These are phyloP conservation scores for Pleurotus salmoneostramineus DNA, from an alignment of 768 basidiomycete species.

Conservation along the genomic window DNA sequence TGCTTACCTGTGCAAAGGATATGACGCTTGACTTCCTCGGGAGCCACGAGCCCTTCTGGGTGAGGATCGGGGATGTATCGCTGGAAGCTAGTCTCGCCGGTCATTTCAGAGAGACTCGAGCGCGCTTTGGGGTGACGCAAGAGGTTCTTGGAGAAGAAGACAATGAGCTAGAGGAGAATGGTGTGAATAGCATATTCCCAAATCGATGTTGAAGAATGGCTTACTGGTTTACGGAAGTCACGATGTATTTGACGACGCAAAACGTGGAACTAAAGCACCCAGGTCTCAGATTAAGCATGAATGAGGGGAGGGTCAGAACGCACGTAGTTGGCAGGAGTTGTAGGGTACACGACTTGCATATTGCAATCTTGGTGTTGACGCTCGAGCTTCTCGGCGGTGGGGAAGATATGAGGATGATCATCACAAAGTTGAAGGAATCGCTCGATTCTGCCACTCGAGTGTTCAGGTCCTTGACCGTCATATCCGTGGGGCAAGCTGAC, in stretches of 20 bases:
- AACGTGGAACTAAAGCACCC: conserved; percentile 76
- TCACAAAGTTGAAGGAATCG: conserved; percentile 97
- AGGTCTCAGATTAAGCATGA: background rate
- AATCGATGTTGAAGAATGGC: conserved; percentile 13
- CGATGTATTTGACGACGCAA: conserved; percentile 96
- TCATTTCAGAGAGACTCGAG: conserved; percentile 85
- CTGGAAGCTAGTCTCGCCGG: conserved; percentile 85
- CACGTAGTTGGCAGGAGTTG: conserved; percentile 94
- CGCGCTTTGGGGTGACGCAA: conserved; percentile 92
- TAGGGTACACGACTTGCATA: conserved; percentile 98
- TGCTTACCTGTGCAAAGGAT: conserved; percentile 77
- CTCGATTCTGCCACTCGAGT: conserved; percentile 93
- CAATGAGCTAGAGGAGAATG: conserved; percentile 54
- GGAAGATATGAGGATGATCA: conserved; percentile 92
- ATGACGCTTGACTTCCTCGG: conserved; percentile 88
- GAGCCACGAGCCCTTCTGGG: conserved; percentile 63
- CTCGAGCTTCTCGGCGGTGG: conserved; percentile 83
- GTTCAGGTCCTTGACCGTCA: conserved; percentile 98
- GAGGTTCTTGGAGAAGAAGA: conserved; percentile 97
- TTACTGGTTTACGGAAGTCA: conserved; percentile 95
- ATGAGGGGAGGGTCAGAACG: conserved; percentile 15
- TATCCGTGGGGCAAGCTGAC: conserved; percentile 92
- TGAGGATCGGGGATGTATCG: conserved; percentile 88
- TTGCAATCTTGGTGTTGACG: conserved; percentile 99
- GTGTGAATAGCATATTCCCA: background rate